Conservation (phyloP, 2,329 filamentous ascomycete genomes). For the Hypocreales sp. region DNA sequence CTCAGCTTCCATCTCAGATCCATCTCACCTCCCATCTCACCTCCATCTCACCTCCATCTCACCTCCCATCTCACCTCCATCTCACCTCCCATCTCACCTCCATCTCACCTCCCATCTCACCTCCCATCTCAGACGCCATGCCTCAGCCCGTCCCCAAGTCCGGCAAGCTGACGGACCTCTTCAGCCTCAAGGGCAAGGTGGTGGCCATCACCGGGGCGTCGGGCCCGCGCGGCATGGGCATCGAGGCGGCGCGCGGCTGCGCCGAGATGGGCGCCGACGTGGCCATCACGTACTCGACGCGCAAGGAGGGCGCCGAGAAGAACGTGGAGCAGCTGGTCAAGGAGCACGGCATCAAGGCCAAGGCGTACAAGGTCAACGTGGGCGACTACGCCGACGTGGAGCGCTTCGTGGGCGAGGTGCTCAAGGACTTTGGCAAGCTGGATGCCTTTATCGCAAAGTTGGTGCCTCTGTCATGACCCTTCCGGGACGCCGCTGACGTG, state of each 20-base stretch:
- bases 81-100: too few species aligned
- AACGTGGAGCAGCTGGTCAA: constrained; percentile 49
- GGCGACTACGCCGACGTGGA: constrained; percentile 35
- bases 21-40: too few species aligned
- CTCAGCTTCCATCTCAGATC: too few species aligned
- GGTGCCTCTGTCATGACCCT: constrained; percentile 15
- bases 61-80: too few species aligned
- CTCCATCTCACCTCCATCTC: too few species aligned
- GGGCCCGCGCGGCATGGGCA: constrained; percentile 54
- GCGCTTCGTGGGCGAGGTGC: constrained; percentile 43
- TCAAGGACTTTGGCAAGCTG: constrained; percentile 57
- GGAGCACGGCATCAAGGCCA: constrained; percentile 52
- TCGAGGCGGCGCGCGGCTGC: constrained; percentile 51
- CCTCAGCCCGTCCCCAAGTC: constrained; percentile 41
- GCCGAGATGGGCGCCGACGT: constrained; percentile 58
- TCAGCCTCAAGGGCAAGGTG: constrained; percentile 59
- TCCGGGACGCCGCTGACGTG: background rate
- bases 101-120: too few species aligned
- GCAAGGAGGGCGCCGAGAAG: constrained; percentile 50
- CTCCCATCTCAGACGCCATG: too few species aligned
- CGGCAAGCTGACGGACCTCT: constrained; percentile 45
- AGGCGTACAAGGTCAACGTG: constrained; percentile 45
- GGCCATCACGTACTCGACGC: constrained; percentile 57
- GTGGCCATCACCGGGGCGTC: constrained; percentile 57
- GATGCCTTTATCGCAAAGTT: constrained; percentile 65